Evolutionary conservation across 257 asterid genomes (phyloP).

Genomic region (Solanum chiquidenum): DNA sequence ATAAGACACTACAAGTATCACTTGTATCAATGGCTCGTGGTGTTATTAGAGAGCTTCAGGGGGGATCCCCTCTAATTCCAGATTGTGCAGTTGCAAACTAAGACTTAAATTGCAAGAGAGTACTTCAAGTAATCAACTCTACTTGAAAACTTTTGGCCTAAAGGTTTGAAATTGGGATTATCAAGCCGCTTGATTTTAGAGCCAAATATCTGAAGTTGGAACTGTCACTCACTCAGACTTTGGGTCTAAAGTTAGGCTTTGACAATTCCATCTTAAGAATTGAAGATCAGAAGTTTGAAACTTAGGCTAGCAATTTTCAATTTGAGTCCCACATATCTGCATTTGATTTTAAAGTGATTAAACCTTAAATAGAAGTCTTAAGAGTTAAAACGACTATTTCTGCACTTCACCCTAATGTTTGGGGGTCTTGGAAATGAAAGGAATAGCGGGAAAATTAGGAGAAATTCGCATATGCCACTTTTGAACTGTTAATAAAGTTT

Average conservation of each 20-base stretch:
- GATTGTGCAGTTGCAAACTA: neutral
- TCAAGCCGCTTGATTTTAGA: neutral
- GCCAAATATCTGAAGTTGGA: neutral
- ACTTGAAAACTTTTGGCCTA: neutral
- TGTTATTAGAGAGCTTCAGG: neutral
- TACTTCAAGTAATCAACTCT: neutral
- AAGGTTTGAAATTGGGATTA: neutral
- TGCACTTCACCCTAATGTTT: neutral
- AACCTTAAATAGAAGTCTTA: neutral
- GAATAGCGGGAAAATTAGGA: neutral
- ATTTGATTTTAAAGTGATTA: neutral
- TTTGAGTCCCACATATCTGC: neutral
- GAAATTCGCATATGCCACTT: neutral
- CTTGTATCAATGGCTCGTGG: neutral
- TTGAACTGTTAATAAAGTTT: neutral
- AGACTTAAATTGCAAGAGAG: neutral
- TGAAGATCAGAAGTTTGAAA: neutral
- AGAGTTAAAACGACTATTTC: neutral
- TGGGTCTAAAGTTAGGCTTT: neutral
- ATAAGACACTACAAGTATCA: neutral
- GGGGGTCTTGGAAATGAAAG: neutral
- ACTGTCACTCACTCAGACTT: neutral
- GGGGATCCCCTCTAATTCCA: neutral
- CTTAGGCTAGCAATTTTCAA: neutral
- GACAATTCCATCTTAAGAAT: neutral